Evolutionary conservation across 2,329 filamentous ascomycete genomes (phyloP).

Genomic region (Sclerotinia sclerotiorum): DNA sequence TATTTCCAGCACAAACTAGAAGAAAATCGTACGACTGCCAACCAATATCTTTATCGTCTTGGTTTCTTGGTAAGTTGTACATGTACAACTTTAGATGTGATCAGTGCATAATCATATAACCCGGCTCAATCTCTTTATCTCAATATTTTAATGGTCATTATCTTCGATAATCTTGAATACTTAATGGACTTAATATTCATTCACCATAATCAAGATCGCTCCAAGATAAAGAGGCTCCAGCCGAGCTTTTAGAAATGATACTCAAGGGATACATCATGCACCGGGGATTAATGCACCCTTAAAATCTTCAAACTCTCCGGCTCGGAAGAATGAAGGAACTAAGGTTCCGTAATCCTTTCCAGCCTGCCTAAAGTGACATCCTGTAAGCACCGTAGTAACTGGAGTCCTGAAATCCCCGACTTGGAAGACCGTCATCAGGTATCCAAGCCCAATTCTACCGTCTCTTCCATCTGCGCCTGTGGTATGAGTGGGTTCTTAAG

Average conservation of each 20-base stretch:
- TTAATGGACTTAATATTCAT: neutral
- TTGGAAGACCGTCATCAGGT: neutral
- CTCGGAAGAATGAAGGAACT: neutral
- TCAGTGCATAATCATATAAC: neutral
- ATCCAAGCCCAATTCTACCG: neutral
- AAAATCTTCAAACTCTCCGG: neutral
- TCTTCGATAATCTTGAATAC: too few species aligned
- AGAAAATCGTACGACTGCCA: neutral
- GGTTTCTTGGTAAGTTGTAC: neutral
- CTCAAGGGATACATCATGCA: neutral
- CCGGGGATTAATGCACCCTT: neutral
- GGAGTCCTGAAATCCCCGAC: neutral
- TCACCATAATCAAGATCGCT: neutral
- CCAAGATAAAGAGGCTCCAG: neutral
- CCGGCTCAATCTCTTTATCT: neutral
- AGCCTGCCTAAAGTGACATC: neutral
- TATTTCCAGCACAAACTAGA: neutral
- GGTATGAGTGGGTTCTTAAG: neutral
- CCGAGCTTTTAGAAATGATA: neutral
- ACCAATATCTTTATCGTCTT: neutral
- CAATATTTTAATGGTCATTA: neutral
- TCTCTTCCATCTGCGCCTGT: neutral
- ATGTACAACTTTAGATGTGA: neutral
- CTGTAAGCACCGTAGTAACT: neutral
- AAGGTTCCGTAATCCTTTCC: neutral